A percentile compares a stretch with the other conserved stretches of the same genome.
Evolutionary conservation across 2,329 filamentous ascomycete genomes (phyloP).

Genomic region (Drechslerella coelobrocha): DNA sequence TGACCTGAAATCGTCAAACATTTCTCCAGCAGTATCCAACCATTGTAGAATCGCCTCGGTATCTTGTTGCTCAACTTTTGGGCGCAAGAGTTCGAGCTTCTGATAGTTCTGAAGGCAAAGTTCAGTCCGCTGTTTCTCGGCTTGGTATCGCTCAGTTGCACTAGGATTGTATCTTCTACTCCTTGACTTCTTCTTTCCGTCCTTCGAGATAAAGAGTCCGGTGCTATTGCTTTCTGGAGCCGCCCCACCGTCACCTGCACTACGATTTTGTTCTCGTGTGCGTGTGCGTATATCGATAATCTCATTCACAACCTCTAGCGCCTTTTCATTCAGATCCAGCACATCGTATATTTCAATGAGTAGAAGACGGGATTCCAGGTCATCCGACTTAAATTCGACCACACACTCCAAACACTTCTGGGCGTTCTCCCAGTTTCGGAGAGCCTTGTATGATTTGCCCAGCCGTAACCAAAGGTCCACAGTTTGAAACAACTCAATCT

Average conservation of each 20-base stretch:
- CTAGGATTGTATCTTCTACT: slow-evolving; percentile 36
- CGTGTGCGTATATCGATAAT: slow-evolving; percentile 69
- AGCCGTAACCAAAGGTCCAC: slow-evolving; percentile 65
- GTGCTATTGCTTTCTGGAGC: not conserved
- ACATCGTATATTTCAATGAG: slow-evolving; percentile 74
- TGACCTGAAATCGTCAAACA: slow-evolving; percentile 68
- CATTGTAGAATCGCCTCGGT: slow-evolving; percentile 64
- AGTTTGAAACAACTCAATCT: slow-evolving; percentile 63
- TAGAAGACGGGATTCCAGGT: slow-evolving; percentile 39
- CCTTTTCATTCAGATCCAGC: slow-evolving; percentile 74
- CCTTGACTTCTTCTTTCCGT: slow-evolving; percentile 34
- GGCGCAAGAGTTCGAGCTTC: slow-evolving; percentile 62
- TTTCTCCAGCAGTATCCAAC: slow-evolving; percentile 66
- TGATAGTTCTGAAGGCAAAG: slow-evolving; percentile 61
- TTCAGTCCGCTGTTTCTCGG: slow-evolving; percentile 58
- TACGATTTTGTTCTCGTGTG: slow-evolving; percentile 55
- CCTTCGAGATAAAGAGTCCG: slow-evolving; percentile 23
- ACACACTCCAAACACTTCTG: slow-evolving; percentile 41
- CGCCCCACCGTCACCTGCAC: slow-evolving; percentile 50
- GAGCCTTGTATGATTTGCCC: slow-evolving; percentile 72
- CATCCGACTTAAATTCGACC: slow-evolving; percentile 39
- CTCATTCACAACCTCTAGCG: slow-evolving; percentile 77
- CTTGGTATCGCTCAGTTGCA: slow-evolving; percentile 55
- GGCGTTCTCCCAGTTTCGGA: slow-evolving; percentile 61
- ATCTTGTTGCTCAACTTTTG: slow-evolving; percentile 62